Conservation (phyloP, 1,284 basidiomycete species). For the Phellopilus nigrolimitatus region DNA sequence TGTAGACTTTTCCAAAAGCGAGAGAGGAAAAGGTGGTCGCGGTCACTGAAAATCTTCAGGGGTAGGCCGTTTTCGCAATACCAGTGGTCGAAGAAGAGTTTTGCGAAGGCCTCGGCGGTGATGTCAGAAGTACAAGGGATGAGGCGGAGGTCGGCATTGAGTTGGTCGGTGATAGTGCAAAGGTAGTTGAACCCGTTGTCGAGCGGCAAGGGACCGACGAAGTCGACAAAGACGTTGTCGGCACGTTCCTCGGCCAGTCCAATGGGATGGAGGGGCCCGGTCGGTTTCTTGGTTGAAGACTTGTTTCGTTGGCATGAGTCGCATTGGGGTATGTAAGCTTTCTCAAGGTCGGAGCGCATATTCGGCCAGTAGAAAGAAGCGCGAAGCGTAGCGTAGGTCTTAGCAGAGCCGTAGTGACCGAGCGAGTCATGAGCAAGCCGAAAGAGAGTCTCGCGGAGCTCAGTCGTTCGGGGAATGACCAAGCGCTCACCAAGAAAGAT, state of each 20-base stretch:
- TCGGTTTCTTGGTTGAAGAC: slow-evolving; percentile 12
- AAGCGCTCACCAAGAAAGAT: slow-evolving; percentile 29
- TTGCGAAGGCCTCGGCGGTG: slow-evolving; percentile 26
- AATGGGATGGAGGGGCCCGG: slow-evolving; percentile 25
- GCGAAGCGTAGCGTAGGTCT: slow-evolving; percentile 21
- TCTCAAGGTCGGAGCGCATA: slow-evolving; percentile 20
- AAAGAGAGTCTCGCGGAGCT: slow-evolving; percentile 24
- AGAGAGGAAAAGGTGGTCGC: slow-evolving; percentile 25
- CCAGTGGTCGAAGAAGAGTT: slow-evolving; percentile 23
- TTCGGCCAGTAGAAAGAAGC: slow-evolving; percentile 23
- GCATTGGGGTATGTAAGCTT: slow-evolving; percentile 24
- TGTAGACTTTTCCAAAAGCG: slow-evolving; percentile 26
- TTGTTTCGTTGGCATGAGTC: slow-evolving; percentile 26
- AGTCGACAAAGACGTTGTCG: slow-evolving; percentile 29
- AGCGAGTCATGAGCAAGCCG: slow-evolving; percentile 25
- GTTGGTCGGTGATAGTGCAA: slow-evolving; percentile 16
- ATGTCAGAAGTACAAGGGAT: slow-evolving; percentile 25
- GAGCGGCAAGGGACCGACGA: slow-evolving; percentile 29
- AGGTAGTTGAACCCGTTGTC: slow-evolving; percentile 21
- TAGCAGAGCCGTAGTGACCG: slow-evolving; percentile 26
- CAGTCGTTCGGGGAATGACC: slow-evolving; percentile 27
- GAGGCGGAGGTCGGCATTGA: slow-evolving; percentile 24
- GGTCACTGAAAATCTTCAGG: slow-evolving; percentile 23
- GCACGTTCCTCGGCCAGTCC: slow-evolving; percentile 24
- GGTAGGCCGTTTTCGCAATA: slow-evolving; percentile 25